Evolutionary conservation across 176 grass and related monocot genomes (phyloP).

Genomic region (Chloris gayana): DNA sequence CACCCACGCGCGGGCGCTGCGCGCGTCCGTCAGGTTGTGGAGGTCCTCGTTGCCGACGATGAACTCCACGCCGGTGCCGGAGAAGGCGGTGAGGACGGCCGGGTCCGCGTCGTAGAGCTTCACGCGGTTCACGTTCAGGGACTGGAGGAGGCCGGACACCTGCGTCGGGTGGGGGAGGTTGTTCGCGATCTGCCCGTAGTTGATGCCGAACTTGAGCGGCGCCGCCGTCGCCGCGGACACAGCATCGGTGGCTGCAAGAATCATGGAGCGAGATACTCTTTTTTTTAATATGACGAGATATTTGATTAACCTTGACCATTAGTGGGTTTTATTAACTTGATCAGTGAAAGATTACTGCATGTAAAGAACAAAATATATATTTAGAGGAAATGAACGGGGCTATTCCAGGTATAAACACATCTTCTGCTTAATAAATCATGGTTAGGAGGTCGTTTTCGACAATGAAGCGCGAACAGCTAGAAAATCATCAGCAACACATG

Average conservation of each 20-base stretch:
- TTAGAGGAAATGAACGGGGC: not conserved
- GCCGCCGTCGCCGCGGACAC: conserved; percentile 33
- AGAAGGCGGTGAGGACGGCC: conserved; percentile 61
- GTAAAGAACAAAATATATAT: not conserved
- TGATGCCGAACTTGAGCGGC: conserved; percentile 66
- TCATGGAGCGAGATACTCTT: not conserved
- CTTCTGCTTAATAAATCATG: not conserved
- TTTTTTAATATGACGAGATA: not conserved
- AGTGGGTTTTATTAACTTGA: not conserved
- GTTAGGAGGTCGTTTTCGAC: conserved; percentile 26
- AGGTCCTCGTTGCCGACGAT: conserved; percentile 64
- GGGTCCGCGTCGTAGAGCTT: conserved; percentile 84
- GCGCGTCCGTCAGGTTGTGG: conserved; percentile 40
- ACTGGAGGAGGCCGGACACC: conserved; percentile 61
- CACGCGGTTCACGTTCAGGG: conserved; percentile 60
- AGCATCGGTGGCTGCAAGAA: not conserved
- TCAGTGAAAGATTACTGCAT: not conserved
- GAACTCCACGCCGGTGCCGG: conserved; percentile 74
- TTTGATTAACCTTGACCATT: not conserved
- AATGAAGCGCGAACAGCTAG: not conserved
- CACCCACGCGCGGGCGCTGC: conserved; percentile 57
- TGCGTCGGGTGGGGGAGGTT: conserved; percentile 62
- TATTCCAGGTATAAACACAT: not conserved
- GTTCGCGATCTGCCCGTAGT: conserved; percentile 81
- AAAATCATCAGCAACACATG: not conserved